phyloP scores from a whole-genome alignment of 192 early-diverging fungal genomes.

The Geranomyces michiganensis region DNA sequence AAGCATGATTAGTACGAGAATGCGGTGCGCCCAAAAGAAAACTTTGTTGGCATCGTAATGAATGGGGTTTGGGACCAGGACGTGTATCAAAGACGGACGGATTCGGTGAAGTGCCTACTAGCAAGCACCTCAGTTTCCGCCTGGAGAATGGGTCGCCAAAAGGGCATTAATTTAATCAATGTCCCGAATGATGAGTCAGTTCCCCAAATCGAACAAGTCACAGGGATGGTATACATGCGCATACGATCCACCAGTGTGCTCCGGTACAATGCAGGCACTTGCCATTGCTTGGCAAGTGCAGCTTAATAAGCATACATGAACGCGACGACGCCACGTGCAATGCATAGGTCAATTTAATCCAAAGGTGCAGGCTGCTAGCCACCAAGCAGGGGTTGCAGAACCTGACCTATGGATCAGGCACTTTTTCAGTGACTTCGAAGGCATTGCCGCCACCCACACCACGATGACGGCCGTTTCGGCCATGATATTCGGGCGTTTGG shows the following conservation, averaged over 20 bases:
- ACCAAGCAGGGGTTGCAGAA: background rate
- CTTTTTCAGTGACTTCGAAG: constrained; percentile 7
- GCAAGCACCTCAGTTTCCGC: background rate
- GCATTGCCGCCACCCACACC: constrained; percentile 4
- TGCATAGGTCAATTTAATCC: background rate
- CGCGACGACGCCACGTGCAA: constrained; percentile 9
- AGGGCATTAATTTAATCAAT: constrained; percentile 1
- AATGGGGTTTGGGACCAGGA: constrained; percentile 10
- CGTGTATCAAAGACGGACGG: constrained; percentile 13
- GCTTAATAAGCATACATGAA: too few relatives aligned
- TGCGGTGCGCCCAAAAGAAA: constrained; percentile 5
- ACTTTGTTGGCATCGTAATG: constrained; percentile 3
- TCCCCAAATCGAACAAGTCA: constrained; percentile 6
- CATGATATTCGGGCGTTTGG: background rate
- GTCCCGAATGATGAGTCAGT: constrained; percentile 6
- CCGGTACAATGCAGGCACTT: background rate
- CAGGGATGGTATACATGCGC: constrained; percentile 11
- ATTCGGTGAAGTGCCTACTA: constrained; percentile 6
- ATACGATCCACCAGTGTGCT: constrained; percentile 10
- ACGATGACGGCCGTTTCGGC: background rate
- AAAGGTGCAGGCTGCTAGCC: too few relatives aligned
- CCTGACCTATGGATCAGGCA: background rate
- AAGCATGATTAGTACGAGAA: constrained; percentile 13
- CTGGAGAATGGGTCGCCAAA: constrained; percentile 9
- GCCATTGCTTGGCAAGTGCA: too few relatives aligned